Conservation (phyloP, 306 rosid species). For the Acacia crassicarpa region DNA sequence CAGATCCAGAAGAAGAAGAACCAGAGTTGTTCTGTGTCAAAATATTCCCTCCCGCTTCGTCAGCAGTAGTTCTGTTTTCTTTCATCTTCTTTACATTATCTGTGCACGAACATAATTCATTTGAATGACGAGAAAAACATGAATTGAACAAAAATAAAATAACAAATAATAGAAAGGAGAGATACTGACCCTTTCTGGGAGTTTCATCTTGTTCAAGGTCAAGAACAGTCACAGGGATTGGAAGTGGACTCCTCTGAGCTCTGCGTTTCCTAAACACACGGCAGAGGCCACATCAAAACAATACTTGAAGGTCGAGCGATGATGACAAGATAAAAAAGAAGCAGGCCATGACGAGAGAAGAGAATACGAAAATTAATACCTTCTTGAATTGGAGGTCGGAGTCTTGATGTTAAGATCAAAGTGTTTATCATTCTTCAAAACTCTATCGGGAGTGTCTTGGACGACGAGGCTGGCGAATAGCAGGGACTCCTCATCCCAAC, state of each 20-base stretch:
- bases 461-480: conserved; percentile 69
- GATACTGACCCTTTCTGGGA: conserved; percentile 47
- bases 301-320: background rate
- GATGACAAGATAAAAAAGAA: background rate
- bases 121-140: background rate
- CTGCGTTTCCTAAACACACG: conserved; percentile 69
- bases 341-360: background rate
- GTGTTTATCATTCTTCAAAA: conserved; percentile 52
- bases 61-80: conserved; percentile 21
- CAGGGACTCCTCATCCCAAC: conserved; percentile 94
- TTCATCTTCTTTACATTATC: conserved; percentile 47
- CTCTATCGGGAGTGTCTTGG: conserved; percentile 84
- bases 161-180: background rate
- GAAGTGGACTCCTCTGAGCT: conserved; percentile 48
- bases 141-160: background rate
- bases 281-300: background rate
- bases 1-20: conserved; percentile 35
- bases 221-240: conserved; percentile 57
- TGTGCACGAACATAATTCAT: conserved; percentile 20
- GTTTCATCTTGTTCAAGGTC: conserved; percentile 69
- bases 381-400: conserved; percentile 66
- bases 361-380: conserved; percentile 33
- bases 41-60: conserved; percentile 41
- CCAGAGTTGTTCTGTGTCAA: conserved; percentile 34
- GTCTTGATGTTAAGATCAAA: conserved; percentile 49